Evolutionary conservation across 306 rosid genomes (phyloP), one percentile per base, ranked within the genome.

Genomic region (Mucuna pruriens): DNA sequence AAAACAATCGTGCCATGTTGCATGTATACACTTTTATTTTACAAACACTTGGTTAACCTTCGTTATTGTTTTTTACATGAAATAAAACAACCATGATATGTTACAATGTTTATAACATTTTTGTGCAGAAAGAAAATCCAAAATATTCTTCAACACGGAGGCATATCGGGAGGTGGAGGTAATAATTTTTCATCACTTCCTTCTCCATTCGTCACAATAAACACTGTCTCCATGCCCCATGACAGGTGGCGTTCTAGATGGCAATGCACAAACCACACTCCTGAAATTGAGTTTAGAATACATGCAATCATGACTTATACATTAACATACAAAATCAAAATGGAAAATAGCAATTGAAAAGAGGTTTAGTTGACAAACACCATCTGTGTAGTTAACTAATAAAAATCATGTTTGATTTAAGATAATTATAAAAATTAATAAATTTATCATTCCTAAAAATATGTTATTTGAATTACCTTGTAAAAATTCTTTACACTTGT

Each of bases 111-210:
- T 15, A 69, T 44, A 3, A 44, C 57, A 69, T 45, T 12, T 44
- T 45, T 7, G 2, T 68, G 34, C 7, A 22, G 2, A 22, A 11
- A 40, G 22, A 64, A 29, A 17, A 12, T 46, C 1, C 62, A 33
- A 2, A 45, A 71, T 23, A 7, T 54, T 79, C 31, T 74, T 87
- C 77, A 90, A 80, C 92, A 92, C 0, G 77, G 85, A 0, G 94
- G 94, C 92, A 92, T 87, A 63, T 86, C 84, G 2, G 88, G 70
- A 13, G 91, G 94, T 25, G 88, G 92, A 22, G 90, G 89, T 2
- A 54, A 34, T 34, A 90, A 7, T 76, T 36, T 64, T 31, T 66
- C 67, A 3, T 62, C 20, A 8, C n/a, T 9, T 29, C 57, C 7
- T 17, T 81, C 20, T 17, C 97, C 94, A 71, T 80, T 46, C 33